Conservation (phyloP, 371 early-diverging fungal species). For the Smittium mucronatum region DNA sequence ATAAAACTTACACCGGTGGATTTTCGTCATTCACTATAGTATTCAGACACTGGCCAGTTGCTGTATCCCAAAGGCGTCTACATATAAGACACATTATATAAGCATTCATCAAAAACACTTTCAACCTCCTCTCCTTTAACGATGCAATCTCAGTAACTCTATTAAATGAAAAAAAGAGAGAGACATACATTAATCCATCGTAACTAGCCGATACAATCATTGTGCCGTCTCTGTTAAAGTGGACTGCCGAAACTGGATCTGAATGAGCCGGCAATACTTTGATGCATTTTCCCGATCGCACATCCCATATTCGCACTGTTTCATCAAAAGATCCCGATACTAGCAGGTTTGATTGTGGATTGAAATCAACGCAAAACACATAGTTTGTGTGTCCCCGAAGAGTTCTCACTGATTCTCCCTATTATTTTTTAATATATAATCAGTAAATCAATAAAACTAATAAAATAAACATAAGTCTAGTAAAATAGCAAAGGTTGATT, state of each 20-base stretch:
- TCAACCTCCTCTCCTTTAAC: neutral
- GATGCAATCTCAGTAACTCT: no score
- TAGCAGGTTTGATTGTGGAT: slow-evolving; percentile 81
- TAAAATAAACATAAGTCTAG: no score
- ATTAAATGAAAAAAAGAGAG: no score
- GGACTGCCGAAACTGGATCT: slow-evolving; percentile 89
- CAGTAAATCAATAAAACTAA: neutral
- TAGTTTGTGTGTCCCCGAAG: slow-evolving; percentile 87
- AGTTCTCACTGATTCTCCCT: slow-evolving; percentile 57
- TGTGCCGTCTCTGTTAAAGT: slow-evolving; percentile 93
- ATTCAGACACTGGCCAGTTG: slow-evolving; percentile 89
- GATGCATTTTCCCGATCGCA: slow-evolving; percentile 80
- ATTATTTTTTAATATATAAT: slow-evolving; percentile 16
- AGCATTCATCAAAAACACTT: neutral
- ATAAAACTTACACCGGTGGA: slow-evolving; percentile 55
- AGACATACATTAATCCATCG: slow-evolving; percentile 66
- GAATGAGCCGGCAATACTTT: slow-evolving; percentile 87
- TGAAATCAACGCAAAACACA: slow-evolving; percentile 94
- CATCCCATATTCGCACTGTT: slow-evolving; percentile 94
- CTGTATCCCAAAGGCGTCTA: slow-evolving; percentile 89
- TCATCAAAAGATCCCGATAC: slow-evolving; percentile 97
- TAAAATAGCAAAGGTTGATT: no score
- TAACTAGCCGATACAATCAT: slow-evolving; percentile 89
- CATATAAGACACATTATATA: slow-evolving; percentile 26
- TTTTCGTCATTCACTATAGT: slow-evolving; percentile 87